A percentile compares a stretch with the other conserved stretches of the same genome.
Conservation (phyloP, 768 basidiomycete species). For the Lentinula detonsa region DNA sequence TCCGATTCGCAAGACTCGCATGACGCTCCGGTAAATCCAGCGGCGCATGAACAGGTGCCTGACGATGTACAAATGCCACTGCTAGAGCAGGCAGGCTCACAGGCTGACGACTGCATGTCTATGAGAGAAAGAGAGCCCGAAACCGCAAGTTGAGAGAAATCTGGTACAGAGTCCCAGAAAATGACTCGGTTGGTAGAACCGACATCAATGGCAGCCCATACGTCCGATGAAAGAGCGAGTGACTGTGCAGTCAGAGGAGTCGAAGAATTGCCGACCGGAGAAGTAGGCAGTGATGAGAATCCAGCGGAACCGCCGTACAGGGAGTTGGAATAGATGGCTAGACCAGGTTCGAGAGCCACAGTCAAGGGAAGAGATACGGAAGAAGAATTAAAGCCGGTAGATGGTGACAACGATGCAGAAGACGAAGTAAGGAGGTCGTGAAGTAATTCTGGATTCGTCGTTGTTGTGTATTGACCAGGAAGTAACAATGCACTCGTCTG, state of each 20-base stretch:
- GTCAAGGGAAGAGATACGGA: conserved; percentile 60
- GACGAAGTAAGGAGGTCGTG: conserved; percentile 62
- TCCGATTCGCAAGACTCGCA: conserved; percentile 76
- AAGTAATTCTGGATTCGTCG: conserved; percentile 67
- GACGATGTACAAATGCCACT: conserved; percentile 65
- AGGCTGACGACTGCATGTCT: conserved; percentile 67
- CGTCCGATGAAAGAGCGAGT: conserved; percentile 59
- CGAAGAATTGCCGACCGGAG: conserved; percentile 39
- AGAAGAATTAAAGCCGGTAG: conserved; percentile 61
- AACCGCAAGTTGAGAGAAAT: conserved; percentile 61
- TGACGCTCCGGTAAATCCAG: conserved; percentile 70
- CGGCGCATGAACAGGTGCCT: conserved; percentile 65
- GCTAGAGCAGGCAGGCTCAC: conserved; percentile 71
- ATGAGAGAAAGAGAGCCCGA: conserved; percentile 52
- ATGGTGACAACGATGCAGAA: conserved; percentile 50
- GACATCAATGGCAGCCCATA: conserved; percentile 61
- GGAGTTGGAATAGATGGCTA: conserved; percentile 56
- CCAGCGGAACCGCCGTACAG: conserved; percentile 62
- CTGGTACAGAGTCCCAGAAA: conserved; percentile 77
- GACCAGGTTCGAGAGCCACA: conserved; percentile 58
- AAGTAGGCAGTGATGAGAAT: conserved; percentile 51
- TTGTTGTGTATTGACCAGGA: conserved; percentile 70
- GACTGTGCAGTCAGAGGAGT: conserved; percentile 51
- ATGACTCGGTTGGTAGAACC: conserved; percentile 56
- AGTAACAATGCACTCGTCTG: conserved; percentile 56